These are phyloP conservation scores for Rhodotorula sp. DNA, from an alignment of 1,284 basidiomycete species.

Conservation along the genomic window DNA sequence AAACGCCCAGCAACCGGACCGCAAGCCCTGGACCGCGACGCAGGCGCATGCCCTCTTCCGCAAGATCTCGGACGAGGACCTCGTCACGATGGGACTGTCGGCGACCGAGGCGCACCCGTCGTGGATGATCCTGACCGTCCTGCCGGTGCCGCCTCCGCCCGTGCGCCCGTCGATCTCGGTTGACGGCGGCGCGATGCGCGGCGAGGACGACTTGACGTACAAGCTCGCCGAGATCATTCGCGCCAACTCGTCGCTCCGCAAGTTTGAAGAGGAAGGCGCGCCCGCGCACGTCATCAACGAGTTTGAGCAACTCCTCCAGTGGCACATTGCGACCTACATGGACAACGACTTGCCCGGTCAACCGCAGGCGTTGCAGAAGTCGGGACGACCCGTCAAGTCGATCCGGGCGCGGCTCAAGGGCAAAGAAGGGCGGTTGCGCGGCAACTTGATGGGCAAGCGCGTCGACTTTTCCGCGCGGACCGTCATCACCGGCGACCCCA, in stretches of 20 bases:
- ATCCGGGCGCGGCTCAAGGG: conserved; percentile 98
- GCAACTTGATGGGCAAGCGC: conserved; percentile 99
- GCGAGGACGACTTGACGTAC: conserved; percentile 98
- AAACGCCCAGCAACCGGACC: conserved; percentile 85
- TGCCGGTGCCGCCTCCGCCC: conserved; percentile 96
- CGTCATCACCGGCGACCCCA: conserved; percentile 98
- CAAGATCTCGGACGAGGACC: conserved; percentile 87
- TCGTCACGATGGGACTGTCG: conserved; percentile 88
- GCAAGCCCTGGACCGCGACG: conserved; percentile 78
- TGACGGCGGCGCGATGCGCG: conserved; percentile 92
- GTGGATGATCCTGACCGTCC: conserved; percentile 99
- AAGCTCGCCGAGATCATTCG: conserved; percentile 98
- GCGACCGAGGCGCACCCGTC: conserved; percentile 96
- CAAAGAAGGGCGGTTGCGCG: conserved; percentile 96
- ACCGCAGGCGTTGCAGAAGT: conserved; percentile 96
- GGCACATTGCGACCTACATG: conserved; percentile 99
- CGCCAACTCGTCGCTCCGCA: conserved; percentile 84
- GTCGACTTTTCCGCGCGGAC: conserved; percentile 99
- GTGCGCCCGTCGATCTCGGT: conserved; percentile 96
- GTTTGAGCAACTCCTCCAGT: conserved; percentile 95
- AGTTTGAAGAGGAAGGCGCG: conserved; percentile 94
- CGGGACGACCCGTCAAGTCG: conserved; percentile 95
- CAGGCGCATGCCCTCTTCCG: conserved; percentile 77
- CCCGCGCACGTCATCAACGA: conserved; percentile 94
- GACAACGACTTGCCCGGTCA: conserved; percentile 99